These are phyloP conservation scores for Clonostachys solani DNA, from an alignment of 2,329 filamentous ascomycete genomes.

Conservation along the genomic window DNA sequence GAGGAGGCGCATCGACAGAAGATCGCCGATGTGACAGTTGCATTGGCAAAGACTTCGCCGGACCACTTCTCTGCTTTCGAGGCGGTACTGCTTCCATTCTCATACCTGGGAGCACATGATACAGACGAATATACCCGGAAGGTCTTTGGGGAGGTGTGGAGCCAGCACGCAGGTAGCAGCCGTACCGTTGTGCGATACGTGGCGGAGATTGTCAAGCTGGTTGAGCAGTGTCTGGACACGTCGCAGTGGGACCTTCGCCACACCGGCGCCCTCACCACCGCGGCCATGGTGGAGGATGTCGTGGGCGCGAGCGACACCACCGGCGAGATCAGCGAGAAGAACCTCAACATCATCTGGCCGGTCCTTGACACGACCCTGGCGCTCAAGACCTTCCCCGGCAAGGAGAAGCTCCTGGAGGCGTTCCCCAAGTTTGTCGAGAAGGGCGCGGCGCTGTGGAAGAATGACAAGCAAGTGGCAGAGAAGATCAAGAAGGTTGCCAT, in stretches of 20 bases:
- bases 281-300: conserved; percentile 66
- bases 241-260: conserved; percentile 90
- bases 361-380: conserved; percentile 75
- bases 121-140: conserved; percentile 74
- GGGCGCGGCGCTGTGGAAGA: conserved; percentile 52
- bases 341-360: conserved; percentile 71
- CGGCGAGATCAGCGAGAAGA: conserved; percentile 54
- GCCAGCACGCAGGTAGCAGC: conserved; percentile 81
- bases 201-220: conserved; percentile 71
- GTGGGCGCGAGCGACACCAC: conserved; percentile 51
- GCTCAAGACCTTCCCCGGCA: conserved; percentile 90
- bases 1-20: conserved; percentile 72
- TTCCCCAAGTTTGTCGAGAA: conserved; percentile 75
- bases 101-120: conserved; percentile 86
- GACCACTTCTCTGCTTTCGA: conserved; percentile 82
- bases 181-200: conserved; percentile 81
- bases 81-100: conserved; percentile 73
- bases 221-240: conserved; percentile 66
- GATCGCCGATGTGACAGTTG: conserved; percentile 76
- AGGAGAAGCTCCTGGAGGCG: conserved; percentile 77
- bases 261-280: conserved; percentile 75
- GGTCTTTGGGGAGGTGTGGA: conserved; percentile 83
- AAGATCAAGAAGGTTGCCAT: conserved; percentile 76
- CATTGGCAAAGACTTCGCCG: conserved; percentile 80
- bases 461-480: conserved; percentile 46